Conservation (phyloP, 2,329 filamentous ascomycete species). For the Apiospora arundinis region DNA sequence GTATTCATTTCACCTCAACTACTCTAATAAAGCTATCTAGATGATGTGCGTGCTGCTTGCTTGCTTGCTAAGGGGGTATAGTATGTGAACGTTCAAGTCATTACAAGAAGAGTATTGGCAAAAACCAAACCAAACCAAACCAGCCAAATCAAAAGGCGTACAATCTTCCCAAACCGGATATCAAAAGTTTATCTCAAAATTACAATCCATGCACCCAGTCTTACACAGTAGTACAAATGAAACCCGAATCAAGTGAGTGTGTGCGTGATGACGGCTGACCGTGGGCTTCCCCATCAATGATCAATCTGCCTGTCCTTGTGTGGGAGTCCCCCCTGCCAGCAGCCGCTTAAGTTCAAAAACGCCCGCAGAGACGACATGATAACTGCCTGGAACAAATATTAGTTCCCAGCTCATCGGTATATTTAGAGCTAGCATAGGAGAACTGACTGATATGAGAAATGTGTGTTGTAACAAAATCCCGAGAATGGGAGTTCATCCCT, state of each 20-base stretch:
- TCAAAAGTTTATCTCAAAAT: neutral
- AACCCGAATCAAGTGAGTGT: neutral
- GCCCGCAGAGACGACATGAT: neutral
- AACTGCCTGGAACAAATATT: neutral
- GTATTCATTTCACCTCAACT: neutral
- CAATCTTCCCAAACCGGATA: neutral
- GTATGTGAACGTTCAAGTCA: neutral
- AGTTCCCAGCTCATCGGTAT: neutral
- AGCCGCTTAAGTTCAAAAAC: neutral
- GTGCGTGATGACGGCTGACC: neutral
- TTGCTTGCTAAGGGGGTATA: conserved; percentile 9
- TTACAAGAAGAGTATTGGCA: neutral
- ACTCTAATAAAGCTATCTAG: neutral
- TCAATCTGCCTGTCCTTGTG: neutral
- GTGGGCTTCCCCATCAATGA: neutral
- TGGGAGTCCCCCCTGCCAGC: neutral
- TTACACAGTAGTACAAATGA: neutral
- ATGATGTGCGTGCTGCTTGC: conserved; percentile 1
- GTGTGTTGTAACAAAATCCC: neutral
- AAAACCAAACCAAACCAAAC: neutral
- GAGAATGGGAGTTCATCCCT: neutral
- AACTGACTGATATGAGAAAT: neutral
- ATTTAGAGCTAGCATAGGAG: neutral
- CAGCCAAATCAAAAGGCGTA: no score
- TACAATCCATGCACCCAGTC: neutral